phyloP scores from a whole-genome alignment of 345 rosid genomes.

The Eucalyptus tenuipes region DNA sequence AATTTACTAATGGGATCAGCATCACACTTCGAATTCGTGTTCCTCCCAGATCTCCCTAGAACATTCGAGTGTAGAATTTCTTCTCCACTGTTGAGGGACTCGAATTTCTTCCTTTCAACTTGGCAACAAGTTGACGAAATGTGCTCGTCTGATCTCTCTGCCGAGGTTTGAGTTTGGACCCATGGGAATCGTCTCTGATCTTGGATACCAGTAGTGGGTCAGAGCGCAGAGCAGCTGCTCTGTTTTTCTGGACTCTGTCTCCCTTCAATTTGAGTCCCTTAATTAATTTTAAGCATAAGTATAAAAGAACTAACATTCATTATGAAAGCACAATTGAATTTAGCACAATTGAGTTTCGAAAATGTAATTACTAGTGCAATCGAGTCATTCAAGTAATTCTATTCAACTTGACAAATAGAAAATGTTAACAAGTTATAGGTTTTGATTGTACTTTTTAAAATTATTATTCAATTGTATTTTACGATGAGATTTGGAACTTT shows the following conservation, averaged over 20 bases:
- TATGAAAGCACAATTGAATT: fast-evolving
- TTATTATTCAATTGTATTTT: too few species aligned
- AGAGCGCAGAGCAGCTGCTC: not conserved
- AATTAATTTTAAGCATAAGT: not conserved
- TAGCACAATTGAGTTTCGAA: fast-evolving
- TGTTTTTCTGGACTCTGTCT: not conserved
- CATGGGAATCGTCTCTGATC: not conserved
- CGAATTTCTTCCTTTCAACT: not conserved
- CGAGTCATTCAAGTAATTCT: fast-evolving
- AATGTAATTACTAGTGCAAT: not conserved
- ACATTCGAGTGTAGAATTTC: not conserved
- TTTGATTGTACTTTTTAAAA: too few species aligned
- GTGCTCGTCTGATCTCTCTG: not conserved
- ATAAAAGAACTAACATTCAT: too few species aligned
- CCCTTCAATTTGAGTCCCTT: not conserved
- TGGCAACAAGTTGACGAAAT: not conserved
- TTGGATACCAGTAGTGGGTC: not conserved
- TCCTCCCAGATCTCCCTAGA: not conserved
- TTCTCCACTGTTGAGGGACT: not conserved
- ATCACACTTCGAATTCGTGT: not conserved
- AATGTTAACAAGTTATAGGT: too few species aligned
- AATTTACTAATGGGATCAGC: not conserved
- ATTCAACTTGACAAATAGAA: fast-evolving
- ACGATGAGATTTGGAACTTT: fast-evolving
- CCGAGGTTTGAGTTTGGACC: not conserved